phyloP scores from a whole-genome alignment of 805 yeast genomes.

The Spathaspora hagerdaliae region DNA sequence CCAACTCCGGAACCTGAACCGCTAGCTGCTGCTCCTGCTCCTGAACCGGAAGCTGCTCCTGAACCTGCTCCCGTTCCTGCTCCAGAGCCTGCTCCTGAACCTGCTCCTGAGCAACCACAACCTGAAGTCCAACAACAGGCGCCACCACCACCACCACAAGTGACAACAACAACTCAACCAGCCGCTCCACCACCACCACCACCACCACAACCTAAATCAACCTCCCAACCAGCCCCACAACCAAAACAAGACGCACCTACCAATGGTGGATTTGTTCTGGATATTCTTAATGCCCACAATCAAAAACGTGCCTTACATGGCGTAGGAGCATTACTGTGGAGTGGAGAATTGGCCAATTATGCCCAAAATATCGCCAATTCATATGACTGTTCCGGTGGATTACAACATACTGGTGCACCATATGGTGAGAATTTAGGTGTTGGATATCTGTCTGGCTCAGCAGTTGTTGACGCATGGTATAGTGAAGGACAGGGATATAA shows the following conservation, averaged over 20 bases:
- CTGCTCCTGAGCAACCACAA: constrained; percentile 4
- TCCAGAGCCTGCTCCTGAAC: background rate
- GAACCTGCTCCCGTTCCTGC: background rate
- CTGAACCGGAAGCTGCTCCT: background rate
- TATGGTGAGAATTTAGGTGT: constrained; percentile 79
- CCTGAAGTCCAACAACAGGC: background rate
- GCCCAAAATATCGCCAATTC: constrained; percentile 48
- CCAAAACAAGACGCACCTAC: constrained; percentile 10
- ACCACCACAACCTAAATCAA: background rate
- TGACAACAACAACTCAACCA: background rate
- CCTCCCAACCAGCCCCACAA: background rate
- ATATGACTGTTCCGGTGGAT: constrained; percentile 55
- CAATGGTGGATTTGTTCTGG: constrained; percentile 29
- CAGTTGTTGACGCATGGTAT: constrained; percentile 73
- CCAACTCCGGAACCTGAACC: constrained; percentile 9
- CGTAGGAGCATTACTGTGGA: constrained; percentile 28
- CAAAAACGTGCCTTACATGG: constrained; percentile 34
- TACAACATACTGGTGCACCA: constrained; percentile 61
- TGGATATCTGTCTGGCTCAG: constrained; percentile 52
- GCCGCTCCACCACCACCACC: constrained; percentile 8
- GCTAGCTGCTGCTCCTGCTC: background rate
- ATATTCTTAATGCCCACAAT: constrained; percentile 34
- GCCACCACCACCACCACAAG: background rate
- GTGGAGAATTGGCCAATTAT: constrained; percentile 25
- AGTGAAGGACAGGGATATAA: constrained; percentile 44